Percentiles rank a stretch among this genome's conserved stretches.
These are phyloP conservation scores for Fusarium tricinctum DNA, from an alignment of 2,329 filamentous ascomycete genomes.

Conservation along the genomic window DNA sequence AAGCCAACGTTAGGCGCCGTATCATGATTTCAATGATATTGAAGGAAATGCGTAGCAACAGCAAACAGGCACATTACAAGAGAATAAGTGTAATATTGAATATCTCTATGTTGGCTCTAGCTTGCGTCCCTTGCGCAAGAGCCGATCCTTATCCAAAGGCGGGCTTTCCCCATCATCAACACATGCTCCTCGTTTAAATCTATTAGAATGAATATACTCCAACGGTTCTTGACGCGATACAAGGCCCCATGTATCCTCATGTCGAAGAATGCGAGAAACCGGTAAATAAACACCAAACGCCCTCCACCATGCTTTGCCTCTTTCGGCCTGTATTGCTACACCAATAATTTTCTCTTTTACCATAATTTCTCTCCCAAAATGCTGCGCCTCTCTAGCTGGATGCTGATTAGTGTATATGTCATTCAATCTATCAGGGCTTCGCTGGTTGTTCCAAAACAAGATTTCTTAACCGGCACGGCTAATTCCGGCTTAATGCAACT, in stretches of 20 bases:
- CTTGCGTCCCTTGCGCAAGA: slow-evolving; percentile 23
- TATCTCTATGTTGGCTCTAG: slow-evolving; percentile 22
- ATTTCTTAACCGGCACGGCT: not conserved
- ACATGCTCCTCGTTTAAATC: slow-evolving; percentile 44
- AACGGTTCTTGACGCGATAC: slow-evolving; percentile 31
- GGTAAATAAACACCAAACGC: slow-evolving; percentile 46
- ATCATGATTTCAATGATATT: slow-evolving; percentile 33
- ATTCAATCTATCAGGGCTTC: slow-evolving; percentile 15
- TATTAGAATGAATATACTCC: slow-evolving; percentile 49
- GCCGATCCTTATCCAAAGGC: slow-evolving; percentile 39
- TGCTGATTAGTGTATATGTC: slow-evolving; percentile 34
- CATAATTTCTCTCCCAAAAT: slow-evolving; percentile 28
- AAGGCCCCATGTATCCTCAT: slow-evolving; percentile 28
- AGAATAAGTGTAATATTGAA: not conserved
- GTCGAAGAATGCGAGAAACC: slow-evolving; percentile 46
- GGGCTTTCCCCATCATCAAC: slow-evolving; percentile 22
- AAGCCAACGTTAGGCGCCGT: not conserved
- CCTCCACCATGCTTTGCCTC: slow-evolving; percentile 47
- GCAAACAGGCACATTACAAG: not conserved
- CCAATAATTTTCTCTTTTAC: slow-evolving; percentile 24
- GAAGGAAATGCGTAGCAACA: not conserved
- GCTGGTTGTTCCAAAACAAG: not conserved
- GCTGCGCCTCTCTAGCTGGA: slow-evolving; percentile 35
- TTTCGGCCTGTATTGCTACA: slow-evolving; percentile 38
- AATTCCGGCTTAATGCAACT: slow-evolving; percentile 50